These are phyloP conservation scores for Paramecium primaurelia DNA, from an alignment of 73 alveolate species.

Conservation along the genomic window DNA sequence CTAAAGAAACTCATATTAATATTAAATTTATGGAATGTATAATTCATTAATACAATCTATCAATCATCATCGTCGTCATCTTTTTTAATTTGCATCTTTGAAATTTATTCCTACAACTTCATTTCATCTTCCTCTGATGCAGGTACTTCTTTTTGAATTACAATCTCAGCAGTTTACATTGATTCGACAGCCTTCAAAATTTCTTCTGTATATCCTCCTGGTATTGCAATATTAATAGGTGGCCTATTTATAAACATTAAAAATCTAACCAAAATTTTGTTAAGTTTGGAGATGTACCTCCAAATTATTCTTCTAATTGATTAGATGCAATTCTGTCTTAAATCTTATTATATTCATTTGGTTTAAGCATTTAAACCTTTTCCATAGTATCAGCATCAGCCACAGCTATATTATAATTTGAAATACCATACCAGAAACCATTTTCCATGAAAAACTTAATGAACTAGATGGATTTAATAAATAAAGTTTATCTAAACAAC, in stretches of 20 bases:
- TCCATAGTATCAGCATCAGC: conserved; percentile 60
- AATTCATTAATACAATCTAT: not conserved
- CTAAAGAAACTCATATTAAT: conserved; percentile 77
- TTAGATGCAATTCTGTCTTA: conserved; percentile 52
- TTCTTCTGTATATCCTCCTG: conserved; percentile 52
- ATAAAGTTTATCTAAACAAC: conserved; percentile 54
- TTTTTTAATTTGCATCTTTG: not conserved
- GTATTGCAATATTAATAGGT: conserved; percentile 17
- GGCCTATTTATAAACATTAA: not conserved
- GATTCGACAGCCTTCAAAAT: not conserved
- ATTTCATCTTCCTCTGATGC: conserved; percentile 18
- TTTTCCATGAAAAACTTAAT: conserved; percentile 57
- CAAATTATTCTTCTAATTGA: conserved; percentile 52
- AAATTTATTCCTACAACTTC: not conserved
- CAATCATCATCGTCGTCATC: conserved; percentile 47
- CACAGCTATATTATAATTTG: not conserved
- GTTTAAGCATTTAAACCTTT: conserved; percentile 52
- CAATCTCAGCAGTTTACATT: conserved; percentile 19
- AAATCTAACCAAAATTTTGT: conserved; percentile 48
- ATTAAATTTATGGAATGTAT: not conserved
- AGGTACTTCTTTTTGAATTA: not conserved
- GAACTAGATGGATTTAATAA: conserved; percentile 54
- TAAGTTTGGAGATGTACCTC: conserved; percentile 55
- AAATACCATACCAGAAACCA: conserved; percentile 34
- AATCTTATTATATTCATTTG: not conserved